phyloP scores from a whole-genome alignment of 805 yeast genomes.

The Helenozyma rhizophorensis region DNA sequence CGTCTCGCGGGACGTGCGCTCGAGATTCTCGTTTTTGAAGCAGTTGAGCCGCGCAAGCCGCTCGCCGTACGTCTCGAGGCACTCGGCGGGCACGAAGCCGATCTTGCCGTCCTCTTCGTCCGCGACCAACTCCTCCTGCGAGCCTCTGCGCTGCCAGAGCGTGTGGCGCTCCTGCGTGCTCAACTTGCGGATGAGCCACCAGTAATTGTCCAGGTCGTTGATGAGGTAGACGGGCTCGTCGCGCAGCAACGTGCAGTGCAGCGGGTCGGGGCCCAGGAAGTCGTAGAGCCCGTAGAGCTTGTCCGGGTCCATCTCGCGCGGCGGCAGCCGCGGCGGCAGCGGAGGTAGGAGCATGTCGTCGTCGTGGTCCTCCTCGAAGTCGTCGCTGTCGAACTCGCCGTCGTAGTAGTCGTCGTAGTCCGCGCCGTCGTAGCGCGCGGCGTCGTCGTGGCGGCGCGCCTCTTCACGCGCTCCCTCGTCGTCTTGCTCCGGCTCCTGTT shows the following conservation, averaged over 20 bases:
- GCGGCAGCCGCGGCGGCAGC: slow-evolving; percentile 76
- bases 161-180: slow-evolving; percentile 27
- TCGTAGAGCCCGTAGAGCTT: slow-evolving; percentile 83
- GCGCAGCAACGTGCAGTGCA: slow-evolving; percentile 74
- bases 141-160: slow-evolving; percentile 10
- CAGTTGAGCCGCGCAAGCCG: slow-evolving; percentile 88
- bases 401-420: slow-evolving; percentile 10
- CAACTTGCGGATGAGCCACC: slow-evolving; percentile 81
- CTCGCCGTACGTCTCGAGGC: slow-evolving; percentile 87
- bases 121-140: slow-evolving; percentile 12
- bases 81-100: slow-evolving; percentile 97
- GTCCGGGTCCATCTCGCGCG: slow-evolving; percentile 75
- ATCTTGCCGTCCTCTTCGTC: slow-evolving; percentile 60
- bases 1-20: slow-evolving; percentile 22
- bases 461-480: not conserved
- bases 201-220: slow-evolving; percentile 87
- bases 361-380: slow-evolving; percentile 22
- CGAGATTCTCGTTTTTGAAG: slow-evolving; percentile 80
- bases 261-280: slow-evolving; percentile 87
- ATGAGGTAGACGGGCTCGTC: slow-evolving; percentile 80
- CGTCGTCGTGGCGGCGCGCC: slow-evolving; percentile 2
- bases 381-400: slow-evolving; percentile 20
- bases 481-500: too few species aligned
- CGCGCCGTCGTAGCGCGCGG: slow-evolving; percentile 1
- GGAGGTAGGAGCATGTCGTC: slow-evolving; percentile 44